Percentiles rank a stretch among this genome's conserved stretches.
These are phyloP conservation scores for Fusarium siculi DNA, from an alignment of 2,329 filamentous ascomycete species.

Conservation along the genomic window DNA sequence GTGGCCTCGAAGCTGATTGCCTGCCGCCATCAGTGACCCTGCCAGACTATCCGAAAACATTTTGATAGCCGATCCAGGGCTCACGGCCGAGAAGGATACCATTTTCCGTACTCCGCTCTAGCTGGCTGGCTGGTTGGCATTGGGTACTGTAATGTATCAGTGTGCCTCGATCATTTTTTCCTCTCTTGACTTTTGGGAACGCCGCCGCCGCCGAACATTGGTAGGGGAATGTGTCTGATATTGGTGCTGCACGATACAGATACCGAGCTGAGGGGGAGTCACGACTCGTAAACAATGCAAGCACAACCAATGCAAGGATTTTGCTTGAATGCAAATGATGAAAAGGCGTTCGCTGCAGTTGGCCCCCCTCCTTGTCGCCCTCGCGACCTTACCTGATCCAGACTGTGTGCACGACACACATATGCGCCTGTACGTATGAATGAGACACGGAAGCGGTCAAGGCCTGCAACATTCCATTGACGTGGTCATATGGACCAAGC, in stretches of 20 bases:
- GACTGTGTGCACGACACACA: constrained; percentile 20
- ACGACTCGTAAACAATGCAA: constrained; percentile 15
- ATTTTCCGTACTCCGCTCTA: constrained; percentile 20
- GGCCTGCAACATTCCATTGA: constrained; percentile 17
- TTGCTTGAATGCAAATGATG: constrained; percentile 25
- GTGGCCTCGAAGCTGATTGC: constrained; percentile 15
- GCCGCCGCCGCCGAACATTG: constrained; percentile 17
- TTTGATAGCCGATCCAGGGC: constrained; percentile 31
- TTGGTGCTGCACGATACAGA: constrained; percentile 1
- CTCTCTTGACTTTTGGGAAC: constrained; percentile 5
- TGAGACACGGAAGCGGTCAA: constrained; percentile 34
- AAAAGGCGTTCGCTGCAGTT: constrained; percentile 25
- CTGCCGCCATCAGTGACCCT: constrained; percentile 12
- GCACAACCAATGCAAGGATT: constrained; percentile 11
- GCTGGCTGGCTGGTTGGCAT: not conserved
- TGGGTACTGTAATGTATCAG: not conserved
- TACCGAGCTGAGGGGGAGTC: constrained; percentile 7
- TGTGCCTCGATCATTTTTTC: constrained; percentile 10
- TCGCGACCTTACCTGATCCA: constrained; percentile 17
- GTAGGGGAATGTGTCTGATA: constrained; percentile 11
- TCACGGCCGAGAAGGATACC: constrained; percentile 17
- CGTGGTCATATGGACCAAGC: constrained; percentile 37
- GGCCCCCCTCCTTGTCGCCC: constrained; percentile 14
- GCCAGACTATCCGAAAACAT: constrained; percentile 24
- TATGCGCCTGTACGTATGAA: constrained; percentile 10